Conservation (phyloP, 805 yeast species). For the Wickerhamiella bombiphila region DNA sequence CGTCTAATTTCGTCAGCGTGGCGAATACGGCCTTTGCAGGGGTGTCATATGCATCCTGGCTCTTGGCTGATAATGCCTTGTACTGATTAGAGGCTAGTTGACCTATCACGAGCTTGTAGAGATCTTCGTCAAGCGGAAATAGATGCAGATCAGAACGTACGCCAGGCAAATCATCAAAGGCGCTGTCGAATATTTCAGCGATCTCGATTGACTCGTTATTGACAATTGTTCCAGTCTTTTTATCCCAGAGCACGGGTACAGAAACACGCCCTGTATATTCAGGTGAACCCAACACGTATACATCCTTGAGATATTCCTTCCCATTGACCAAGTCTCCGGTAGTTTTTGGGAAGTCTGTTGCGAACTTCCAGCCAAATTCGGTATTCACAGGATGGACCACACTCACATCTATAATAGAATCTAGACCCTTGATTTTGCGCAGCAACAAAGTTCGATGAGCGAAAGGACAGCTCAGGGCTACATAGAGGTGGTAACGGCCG, state of each 20-base stretch:
- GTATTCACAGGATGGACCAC: constrained; percentile 91
- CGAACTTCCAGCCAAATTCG: constrained; percentile 76
- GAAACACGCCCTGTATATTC: constrained; percentile 72
- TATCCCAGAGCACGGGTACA: constrained; percentile 90
- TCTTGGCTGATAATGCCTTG: constrained; percentile 78
- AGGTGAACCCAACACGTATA: constrained; percentile 63
- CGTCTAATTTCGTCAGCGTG: constrained; percentile 32
- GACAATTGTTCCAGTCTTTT: constrained; percentile 45
- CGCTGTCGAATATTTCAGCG: constrained; percentile 64
- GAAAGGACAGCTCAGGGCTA: constrained; percentile 90
- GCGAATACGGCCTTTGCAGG: constrained; percentile 55
- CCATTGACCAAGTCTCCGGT: constrained; percentile 50
- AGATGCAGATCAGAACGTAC: constrained; percentile 8
- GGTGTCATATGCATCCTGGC: constrained; percentile 65
- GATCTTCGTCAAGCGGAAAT: constrained; percentile 48
- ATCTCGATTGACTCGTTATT: constrained; percentile 84
- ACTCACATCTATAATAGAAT: constrained; percentile 34
- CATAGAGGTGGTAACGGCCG: constrained; percentile 74
- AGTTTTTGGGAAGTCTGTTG: constrained; percentile 33
- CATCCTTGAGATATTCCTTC: constrained; percentile 43
- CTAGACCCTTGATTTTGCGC: constrained; percentile 58
- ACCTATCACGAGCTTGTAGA: constrained; percentile 52
- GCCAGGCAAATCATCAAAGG: constrained; percentile 40
- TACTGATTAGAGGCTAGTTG: constrained; percentile 75
- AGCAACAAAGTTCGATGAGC: constrained; percentile 75